phyloP scores from a whole-genome alignment of 164 flowering plant species.

The Berberis vulgaris region DNA sequence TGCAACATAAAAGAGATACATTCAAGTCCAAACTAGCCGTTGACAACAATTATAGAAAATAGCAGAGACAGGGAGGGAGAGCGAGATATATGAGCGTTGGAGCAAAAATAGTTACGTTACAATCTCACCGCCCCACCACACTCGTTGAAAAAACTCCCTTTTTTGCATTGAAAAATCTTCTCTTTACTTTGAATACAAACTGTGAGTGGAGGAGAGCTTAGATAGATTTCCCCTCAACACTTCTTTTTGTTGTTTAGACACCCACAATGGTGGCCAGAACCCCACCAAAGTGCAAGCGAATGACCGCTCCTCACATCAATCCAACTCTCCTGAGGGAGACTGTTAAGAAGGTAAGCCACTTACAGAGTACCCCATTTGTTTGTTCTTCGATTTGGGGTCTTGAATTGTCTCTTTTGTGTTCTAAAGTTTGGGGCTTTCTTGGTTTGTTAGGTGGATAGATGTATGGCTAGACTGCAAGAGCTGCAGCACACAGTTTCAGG shows the following conservation, averaged over 20 bases:
- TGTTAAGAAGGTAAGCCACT: constrained; percentile 47
- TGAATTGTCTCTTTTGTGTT: background rate
- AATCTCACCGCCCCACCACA: background rate
- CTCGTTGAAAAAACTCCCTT: background rate
- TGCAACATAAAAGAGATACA: too few relatives aligned
- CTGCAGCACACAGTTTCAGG: constrained; percentile 80
- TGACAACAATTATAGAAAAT: too few relatives aligned
- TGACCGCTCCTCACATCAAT: constrained; percentile 54
- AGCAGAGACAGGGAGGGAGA: too few relatives aligned
- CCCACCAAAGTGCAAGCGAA: constrained; percentile 61
- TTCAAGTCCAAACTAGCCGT: too few relatives aligned
- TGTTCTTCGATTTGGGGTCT: background rate
- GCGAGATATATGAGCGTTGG: constrained; percentile 27
- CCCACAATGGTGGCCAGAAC: constrained; percentile 74
- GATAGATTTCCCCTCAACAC: background rate
- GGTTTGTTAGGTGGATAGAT: constrained; percentile 61
- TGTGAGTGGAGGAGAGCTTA: constrained; percentile 4
- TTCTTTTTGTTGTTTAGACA: constrained; percentile 6
- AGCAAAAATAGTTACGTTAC: constrained; percentile 15
- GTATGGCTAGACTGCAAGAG: constrained; percentile 87
- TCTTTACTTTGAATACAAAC: constrained; percentile 10
- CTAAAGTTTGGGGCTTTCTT: background rate
- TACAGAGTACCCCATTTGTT: background rate
- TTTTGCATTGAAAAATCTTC: background rate
- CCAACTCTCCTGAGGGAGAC: constrained; percentile 75